phyloP scores from a whole-genome alignment of 208 protist genomes.

The Eutreptiella sp. region DNA sequence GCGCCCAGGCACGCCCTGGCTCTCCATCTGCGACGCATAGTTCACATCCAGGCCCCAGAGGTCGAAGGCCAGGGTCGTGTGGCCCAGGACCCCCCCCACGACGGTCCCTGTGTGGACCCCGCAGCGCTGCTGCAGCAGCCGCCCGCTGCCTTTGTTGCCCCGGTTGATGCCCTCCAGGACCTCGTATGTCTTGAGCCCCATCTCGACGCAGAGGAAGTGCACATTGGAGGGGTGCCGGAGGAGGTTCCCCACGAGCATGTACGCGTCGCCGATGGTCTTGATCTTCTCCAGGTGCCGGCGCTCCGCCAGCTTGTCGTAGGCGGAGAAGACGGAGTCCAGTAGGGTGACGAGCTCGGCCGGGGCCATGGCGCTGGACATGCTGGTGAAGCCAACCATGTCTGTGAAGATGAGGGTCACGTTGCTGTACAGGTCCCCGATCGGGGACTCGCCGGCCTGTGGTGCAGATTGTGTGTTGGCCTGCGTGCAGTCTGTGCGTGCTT shows the following conservation, averaged over 20 bases:
- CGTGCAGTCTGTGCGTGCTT: too few relatives aligned
- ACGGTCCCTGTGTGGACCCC: conserved; percentile 40
- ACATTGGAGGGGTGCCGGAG: too few relatives aligned
- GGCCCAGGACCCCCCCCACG: conserved; percentile 43
- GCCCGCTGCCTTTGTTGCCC: too few relatives aligned
- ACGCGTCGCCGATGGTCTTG: conserved; percentile 53
- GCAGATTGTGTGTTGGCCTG: too few relatives aligned
- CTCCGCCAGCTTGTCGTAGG: conserved; percentile 44
- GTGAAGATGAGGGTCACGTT: conserved; percentile 47
- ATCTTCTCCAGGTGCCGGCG: conserved; percentile 46
- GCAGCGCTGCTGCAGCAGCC: conserved; percentile 41
- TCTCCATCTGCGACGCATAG: conserved; percentile 45
- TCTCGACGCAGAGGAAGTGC: too few relatives aligned
- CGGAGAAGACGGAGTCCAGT: conserved; percentile 42
- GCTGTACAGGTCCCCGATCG: conserved; percentile 39
- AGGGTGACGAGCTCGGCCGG: conserved; percentile 43
- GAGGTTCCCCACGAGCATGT: conserved; percentile 41
- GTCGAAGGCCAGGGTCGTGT: conserved; percentile 44
- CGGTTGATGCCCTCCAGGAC: too few relatives aligned
- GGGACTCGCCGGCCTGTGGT: conserved; percentile 27
- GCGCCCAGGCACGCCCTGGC: conserved; percentile 34
- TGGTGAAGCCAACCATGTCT: conserved; percentile 50
- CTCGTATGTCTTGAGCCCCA: too few relatives aligned
- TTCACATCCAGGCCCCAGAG: conserved; percentile 47
- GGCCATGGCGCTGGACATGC: conserved; percentile 36